Conservation (phyloP, 768 basidiomycete species). For the Lactarius quietus region DNA sequence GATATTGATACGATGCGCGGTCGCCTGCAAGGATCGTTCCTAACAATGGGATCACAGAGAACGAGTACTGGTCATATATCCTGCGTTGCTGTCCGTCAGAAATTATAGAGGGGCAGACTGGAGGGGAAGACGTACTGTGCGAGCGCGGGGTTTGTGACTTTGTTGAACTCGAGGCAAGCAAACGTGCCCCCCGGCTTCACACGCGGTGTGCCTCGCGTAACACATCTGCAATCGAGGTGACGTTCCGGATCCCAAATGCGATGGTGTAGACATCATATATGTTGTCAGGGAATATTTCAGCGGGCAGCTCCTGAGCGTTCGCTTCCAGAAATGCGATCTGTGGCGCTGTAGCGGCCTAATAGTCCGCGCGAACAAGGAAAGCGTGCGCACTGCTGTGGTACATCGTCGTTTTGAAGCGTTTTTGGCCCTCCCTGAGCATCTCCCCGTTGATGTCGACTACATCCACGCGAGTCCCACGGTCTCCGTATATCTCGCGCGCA, state of each 20-base stretch:
- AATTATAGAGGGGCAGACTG: not conserved
- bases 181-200: conserved; percentile 94
- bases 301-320: conserved; percentile 81
- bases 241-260: conserved; percentile 97
- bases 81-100: conserved; percentile 40
- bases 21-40: conserved; percentile 98
- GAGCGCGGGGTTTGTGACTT: conserved; percentile 83
- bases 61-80: conserved; percentile 92
- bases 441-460: conserved; percentile 93
- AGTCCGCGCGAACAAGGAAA: conserved; percentile 4
- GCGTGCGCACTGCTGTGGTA: conserved; percentile 84
- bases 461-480: conserved; percentile 84
- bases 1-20: conserved; percentile 92
- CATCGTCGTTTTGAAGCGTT: conserved; percentile 93
- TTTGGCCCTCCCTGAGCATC: conserved; percentile 91
- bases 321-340: conserved; percentile 91
- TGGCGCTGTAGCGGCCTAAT: conserved; percentile 53
- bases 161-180: conserved; percentile 95
- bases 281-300: conserved; percentile 66
- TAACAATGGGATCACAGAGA: conserved; percentile 89
- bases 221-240: conserved; percentile 87
- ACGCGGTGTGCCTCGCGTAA: conserved; percentile 89
- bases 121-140: conserved; percentile 61
- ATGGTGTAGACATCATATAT: conserved; percentile 97
- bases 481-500: conserved; percentile 83